Base-by-base conservation (phyloP, 441 rosid species). In the Populus tomentosa region DNA sequence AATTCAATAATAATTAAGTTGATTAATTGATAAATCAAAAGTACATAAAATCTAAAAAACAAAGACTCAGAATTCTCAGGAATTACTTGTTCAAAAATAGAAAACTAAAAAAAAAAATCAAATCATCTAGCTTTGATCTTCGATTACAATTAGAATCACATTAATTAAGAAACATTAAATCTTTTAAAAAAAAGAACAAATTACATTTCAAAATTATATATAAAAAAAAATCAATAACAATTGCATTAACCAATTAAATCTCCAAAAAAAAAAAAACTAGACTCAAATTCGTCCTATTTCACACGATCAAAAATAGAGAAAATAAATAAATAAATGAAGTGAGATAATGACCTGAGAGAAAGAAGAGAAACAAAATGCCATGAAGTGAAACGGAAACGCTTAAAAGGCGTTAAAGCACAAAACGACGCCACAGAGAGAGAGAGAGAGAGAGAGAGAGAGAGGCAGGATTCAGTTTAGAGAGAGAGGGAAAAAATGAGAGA, bases 311-410 rank as follows among this genome's bases (percentile, higher is more conserved):
- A 13, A 56, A 18, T 67, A 7, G 42, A 30, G 30, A 13, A 65
- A 16, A 63, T 10, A n/a, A 21, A 80, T 42, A 16, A 6, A 50
- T 50, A 16, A 50, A 16, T 33, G 70, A 53, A 24, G 56, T 40
- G 67, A 33, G 10, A 28, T 50, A 69, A 20, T 69, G 40, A 86
- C 86, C 84, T 71, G 68, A 71, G 46, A 73, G 23, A 40, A 65
- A 70, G 67, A 23, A 70, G 50, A 28, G 63, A 71, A 79, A 72
- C 16, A 71, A 75, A 80, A 79, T 77, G 84, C 82, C 81, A 82
- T 71, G 18, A 40, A 67, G 64, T 69, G 72, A 56, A 38, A 56
- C 68, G 18, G 46, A 18, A 78, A 32, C 35, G 28, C 32, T 38
- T 71, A 71, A 76, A 67, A 50, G 36, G 75, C 68, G 62, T 56